phyloP scores from a whole-genome alignment of 441 rosid species.

The Geranium incanum region DNA sequence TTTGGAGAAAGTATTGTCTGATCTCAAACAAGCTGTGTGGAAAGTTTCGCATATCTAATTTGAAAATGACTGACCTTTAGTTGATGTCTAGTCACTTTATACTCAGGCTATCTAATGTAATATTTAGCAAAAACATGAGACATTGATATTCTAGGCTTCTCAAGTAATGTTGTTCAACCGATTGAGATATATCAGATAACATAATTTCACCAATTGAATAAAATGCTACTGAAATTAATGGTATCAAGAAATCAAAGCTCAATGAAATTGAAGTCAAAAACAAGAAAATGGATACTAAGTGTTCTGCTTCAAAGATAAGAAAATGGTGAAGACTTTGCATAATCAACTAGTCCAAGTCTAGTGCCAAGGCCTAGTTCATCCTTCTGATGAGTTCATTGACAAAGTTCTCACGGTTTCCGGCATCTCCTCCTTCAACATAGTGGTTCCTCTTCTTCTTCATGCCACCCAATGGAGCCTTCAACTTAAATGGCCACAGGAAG shows the following conservation, averaged over 20 bases:
- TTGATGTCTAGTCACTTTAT: too few relatives aligned
- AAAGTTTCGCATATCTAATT: too few relatives aligned
- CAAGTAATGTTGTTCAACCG: background rate
- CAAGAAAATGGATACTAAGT: background rate
- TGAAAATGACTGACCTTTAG: too few relatives aligned
- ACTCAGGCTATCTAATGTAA: too few relatives aligned
- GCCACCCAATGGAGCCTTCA: conserved; percentile 69
- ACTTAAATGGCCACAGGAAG: conserved; percentile 74
- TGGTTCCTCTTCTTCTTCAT: conserved; percentile 72
- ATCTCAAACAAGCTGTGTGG: too few relatives aligned
- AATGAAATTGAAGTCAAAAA: background rate
- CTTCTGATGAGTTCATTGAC: conserved; percentile 66
- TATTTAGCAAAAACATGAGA: too few relatives aligned
- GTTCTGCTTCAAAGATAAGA: background rate
- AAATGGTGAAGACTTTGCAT: background rate
- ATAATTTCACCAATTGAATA: background rate
- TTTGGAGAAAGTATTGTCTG: too few relatives aligned
- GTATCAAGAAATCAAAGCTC: background rate
- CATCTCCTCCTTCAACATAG: conserved; percentile 78
- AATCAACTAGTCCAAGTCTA: background rate
- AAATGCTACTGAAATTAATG: background rate
- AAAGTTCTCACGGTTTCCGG: conserved; percentile 65
- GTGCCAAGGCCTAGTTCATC: conserved; percentile 39
- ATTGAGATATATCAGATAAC: background rate
- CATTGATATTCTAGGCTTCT: too few relatives aligned